Percentiles rank a stretch among this genome's conserved stretches.
Conservation (phyloP, 2,329 filamentous ascomycete species). For the Phialophora chinensis region DNA sequence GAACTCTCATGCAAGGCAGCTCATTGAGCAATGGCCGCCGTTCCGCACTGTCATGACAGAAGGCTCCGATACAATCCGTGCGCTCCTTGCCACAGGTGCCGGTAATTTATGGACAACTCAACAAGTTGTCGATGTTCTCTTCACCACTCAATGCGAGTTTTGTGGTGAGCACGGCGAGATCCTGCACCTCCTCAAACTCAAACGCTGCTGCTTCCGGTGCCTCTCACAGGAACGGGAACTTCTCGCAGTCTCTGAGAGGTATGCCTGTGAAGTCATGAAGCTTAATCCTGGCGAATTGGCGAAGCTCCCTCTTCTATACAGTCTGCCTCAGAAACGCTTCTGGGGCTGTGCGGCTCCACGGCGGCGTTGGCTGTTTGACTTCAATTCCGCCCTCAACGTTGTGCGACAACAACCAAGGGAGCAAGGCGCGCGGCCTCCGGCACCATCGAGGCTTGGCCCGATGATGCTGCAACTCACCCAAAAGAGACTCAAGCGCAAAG, state of each 20-base stretch:
- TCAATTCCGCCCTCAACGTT: constrained; percentile 14
- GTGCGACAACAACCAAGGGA: constrained; percentile 5
- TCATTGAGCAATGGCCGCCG: constrained; percentile 26
- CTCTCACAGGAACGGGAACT: constrained; percentile 32
- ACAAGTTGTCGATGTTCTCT: constrained; percentile 20
- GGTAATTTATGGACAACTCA: constrained; percentile 22
- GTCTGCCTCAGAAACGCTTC: constrained; percentile 25
- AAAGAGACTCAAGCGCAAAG: neutral
- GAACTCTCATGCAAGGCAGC: constrained; percentile 16
- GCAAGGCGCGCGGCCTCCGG: neutral
- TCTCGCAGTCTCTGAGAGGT: constrained; percentile 17
- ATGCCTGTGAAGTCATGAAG: constrained; percentile 16
- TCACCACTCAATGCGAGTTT: constrained; percentile 24
- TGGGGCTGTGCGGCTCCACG: constrained; percentile 19
- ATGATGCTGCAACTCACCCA: constrained; percentile 6
- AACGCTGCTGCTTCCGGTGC: constrained; percentile 29
- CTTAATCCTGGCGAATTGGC: constrained; percentile 15
- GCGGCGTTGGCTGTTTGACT: constrained; percentile 16
- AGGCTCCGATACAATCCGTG: constrained; percentile 18
- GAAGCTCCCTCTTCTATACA: constrained; percentile 16
- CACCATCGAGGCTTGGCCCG: neutral
- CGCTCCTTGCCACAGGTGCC: constrained; percentile 21
- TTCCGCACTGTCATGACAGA: constrained; percentile 22
- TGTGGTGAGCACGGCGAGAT: constrained; percentile 29
- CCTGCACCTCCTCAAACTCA: constrained; percentile 26